phyloP scores from a whole-genome alignment of 257 asterid species.

The Handroanthus guayacan region DNA sequence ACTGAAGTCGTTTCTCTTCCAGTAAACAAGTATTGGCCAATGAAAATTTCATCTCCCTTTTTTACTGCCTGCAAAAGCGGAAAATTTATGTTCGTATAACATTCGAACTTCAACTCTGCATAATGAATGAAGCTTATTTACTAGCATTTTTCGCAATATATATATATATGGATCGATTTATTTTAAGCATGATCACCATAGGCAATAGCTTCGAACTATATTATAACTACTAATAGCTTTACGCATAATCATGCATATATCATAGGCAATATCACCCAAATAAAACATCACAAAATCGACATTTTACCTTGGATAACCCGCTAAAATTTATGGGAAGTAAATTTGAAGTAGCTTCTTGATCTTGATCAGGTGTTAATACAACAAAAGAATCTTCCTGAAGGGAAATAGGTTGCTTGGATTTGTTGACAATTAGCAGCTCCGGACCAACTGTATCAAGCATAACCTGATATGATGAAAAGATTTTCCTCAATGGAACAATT shows the following conservation, averaged over 20 bases:
- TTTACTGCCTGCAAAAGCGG: slow-evolving; percentile 50
- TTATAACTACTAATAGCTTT: not conserved
- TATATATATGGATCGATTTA: not conserved
- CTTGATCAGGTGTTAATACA: slow-evolving; percentile 64
- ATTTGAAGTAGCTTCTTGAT: slow-evolving; percentile 66
- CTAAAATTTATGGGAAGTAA: slow-evolving; percentile 69
- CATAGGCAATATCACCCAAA: not conserved
- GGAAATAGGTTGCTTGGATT: slow-evolving; percentile 56
- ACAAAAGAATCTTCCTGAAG: slow-evolving; percentile 60
- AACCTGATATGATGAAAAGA: slow-evolving; percentile 44
- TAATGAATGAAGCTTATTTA: not conserved
- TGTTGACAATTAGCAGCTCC: slow-evolving; percentile 74
- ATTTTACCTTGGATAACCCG: slow-evolving; percentile 63
- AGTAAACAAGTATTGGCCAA: slow-evolving; percentile 70
- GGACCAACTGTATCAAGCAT: slow-evolving; percentile 88
- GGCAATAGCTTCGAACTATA: not conserved
- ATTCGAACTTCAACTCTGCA: not conserved
- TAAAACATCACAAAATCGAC: not conserved
- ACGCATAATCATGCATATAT: not conserved
- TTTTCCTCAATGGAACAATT: not conserved
- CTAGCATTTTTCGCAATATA: not conserved
- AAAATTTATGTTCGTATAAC: not conserved
- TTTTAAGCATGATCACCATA: not conserved
- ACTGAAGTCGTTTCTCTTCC: slow-evolving; percentile 72
- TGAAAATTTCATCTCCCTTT: slow-evolving; percentile 62